Evolutionary conservation across 1,139 yeast species (phyloP), one percentile per base, ranked within the genome.

Genomic region (Tardiomyces digboiensis): DNA sequence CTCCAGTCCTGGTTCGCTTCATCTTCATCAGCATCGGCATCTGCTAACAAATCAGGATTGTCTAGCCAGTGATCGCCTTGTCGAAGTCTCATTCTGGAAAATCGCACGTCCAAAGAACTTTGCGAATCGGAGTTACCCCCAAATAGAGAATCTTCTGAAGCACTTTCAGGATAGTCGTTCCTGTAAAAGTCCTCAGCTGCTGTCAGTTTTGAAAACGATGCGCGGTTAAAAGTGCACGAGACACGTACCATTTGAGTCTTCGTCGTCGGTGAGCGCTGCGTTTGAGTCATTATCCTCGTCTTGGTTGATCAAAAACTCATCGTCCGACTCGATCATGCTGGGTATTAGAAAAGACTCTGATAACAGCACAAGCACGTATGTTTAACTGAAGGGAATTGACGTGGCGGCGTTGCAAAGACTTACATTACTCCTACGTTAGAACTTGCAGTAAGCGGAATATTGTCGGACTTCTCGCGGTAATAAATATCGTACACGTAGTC

Each of bases 101-200:
- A 26, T 16, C 33, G 5, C 33, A 26, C 33, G 10, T 8, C 33
- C 5, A 26, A 16, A 4, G 33, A 26, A 8, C 33, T 26, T 5
- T 26, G 16, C 33, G 33, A 26, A n/a, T n/a, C n/a, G 16, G 33
- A 26, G 14, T 26, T 26, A 16, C 33, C 33, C 16, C 33, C 33
- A 8, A 26, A 26, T 16, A 26, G 33, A n/a, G 33, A 26, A 16
- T 26, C 44, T 3, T 40, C 44, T 13, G 39, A 40, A 3, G 86
- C 96, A 57, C 87, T 95, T 44, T 87, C 95, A 0, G 98, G 98
- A 57, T 91, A 91, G 58, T 91, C 97, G 62, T 91, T 91, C 56
- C 80, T 79, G 60, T 91, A 91, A 56, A 80, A 89, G 49, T 85
- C 88, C 63, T 91, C 97, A 13, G 95, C 33, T 26, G 33, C 3